Base-by-base conservation (phyloP, 2,329 filamentous ascomycete genomes). In the Malbranchea zuffiana region DNA sequence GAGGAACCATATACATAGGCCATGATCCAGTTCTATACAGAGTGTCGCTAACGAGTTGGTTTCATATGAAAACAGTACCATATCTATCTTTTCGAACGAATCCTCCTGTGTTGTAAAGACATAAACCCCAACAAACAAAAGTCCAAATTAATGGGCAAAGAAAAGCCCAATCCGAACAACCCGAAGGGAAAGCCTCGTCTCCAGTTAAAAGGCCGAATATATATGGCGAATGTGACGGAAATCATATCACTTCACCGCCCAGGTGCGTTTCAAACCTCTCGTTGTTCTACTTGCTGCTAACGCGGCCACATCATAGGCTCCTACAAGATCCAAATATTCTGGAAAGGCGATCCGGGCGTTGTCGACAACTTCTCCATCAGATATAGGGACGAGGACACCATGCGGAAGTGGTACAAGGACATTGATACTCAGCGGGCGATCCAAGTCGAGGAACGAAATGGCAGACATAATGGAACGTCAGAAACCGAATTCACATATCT, bases 171-270 rank as follows among this genome's bases (percentile, higher is more conserved):
- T 11, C 71, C 75, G 40, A 83, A 78, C 57, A 6, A 28, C 15
- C 78, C 75, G 56, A 82, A 75, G 50, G 81, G 80, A 27, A 94
- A 88, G 61, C 65, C 69, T 18, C 74, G 72, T 48, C 69, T 96
- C 43, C 87, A 95, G 60, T 71, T 98, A 19, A 98, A 98, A 62
- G 90, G 90, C 25, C 78, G 90, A 35, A 98, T 98, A 51, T 96
- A 95, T 64, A 96, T 98, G 87, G 86, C 87, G 49, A 98, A 98
- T 54, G 88, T 98, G 37, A 96, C 87, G 25, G 85, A 95, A 57
- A 80, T 94, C n/a, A 69, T 94, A 27, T 87, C 82, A 12, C 69
- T 90, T 42, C 78, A 80, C 33, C 94, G 87, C 59, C 83, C 85
- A 61, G 86, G 87, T 92, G 74, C 55, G 73, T 55, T 40, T n/a